Base-by-base conservation (phyloP, 2,329 filamentous ascomycete species). In the Botryotinia convoluta region DNA sequence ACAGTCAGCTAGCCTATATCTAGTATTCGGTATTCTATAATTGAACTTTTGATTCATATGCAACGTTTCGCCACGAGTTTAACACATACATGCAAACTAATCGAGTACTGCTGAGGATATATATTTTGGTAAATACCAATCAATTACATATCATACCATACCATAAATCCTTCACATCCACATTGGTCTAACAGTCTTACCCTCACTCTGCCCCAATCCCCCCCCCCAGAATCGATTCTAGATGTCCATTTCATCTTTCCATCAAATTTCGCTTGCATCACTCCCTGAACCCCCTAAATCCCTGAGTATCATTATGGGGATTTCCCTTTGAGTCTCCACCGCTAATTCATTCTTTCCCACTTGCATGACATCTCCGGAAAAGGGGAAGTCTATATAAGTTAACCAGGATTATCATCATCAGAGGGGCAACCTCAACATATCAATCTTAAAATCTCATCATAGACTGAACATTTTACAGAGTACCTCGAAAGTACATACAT, bases 261-360 rank as follows among this genome's bases (percentile, higher is more conserved):
- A 42, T 57, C 64, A 68, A 68, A 68, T 57, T 42, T 57, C 64
- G 64, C 64, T 68, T 68, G 64, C n/a, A 39, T 39, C 26, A 10
- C 45, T 67, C 32, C 44, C 45, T 48, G 29, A 51, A 65, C 32
- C 44, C 32, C 29, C 14, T 57, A 32, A 20, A 67, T 35, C 35
- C 63, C 14, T 29, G 45, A 37, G 44, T 51, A 51, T 48, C 22
- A 10, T 6, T 37, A 16, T 62, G 48, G 26, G 37, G n/a, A 26
- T n/a, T n/a, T 62, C 48, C 12, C 26, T 54, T 54, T 22, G 26
- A 63, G 8, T n/a, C 61, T 32, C 61, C 61, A 44, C 60, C 61
- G 37, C 61, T 10, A 39, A 39, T 61, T 37, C 32, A 39, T 39
- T 64, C n/a, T 8, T 35, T 22, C 26, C n/a, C 16, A 32, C 62